Evolutionary conservation across 2,329 filamentous ascomycete genomes (phyloP).

Genomic region (Aspergillus neotritici): DNA sequence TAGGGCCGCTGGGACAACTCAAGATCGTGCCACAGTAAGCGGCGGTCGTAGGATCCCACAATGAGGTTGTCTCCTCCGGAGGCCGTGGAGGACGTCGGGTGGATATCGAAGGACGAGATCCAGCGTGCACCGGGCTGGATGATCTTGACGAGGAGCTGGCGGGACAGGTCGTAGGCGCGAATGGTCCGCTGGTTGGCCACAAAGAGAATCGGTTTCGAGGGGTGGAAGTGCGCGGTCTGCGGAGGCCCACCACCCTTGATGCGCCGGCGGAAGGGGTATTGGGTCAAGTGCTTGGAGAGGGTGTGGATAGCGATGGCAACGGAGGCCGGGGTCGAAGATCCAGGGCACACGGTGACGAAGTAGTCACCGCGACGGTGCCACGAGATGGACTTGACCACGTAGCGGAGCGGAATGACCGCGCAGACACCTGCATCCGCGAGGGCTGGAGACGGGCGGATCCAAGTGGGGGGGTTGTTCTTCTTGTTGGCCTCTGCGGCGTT

Average conservation of each 20-base stretch:
- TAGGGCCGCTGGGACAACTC: constrained; percentile 86
- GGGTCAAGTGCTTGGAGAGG: constrained; percentile 86
- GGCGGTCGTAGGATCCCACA: constrained; percentile 88
- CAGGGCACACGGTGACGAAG: constrained; percentile 82
- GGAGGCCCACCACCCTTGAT: constrained; percentile 67
- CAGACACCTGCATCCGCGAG: constrained; percentile 72
- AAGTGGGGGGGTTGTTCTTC: constrained; percentile 73
- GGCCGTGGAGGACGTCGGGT: constrained; percentile 83
- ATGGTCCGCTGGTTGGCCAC: constrained; percentile 92
- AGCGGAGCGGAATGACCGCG: constrained; percentile 71
- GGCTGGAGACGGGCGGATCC: constrained; percentile 69
- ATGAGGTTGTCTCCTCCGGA: constrained; percentile 89
- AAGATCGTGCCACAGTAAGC: constrained; percentile 93
- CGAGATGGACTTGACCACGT: constrained; percentile 76
- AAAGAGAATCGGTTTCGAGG: constrained; percentile 86
- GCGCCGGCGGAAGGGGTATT: constrained; percentile 78
- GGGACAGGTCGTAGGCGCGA: constrained; percentile 86
- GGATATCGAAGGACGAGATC: constrained; percentile 92
- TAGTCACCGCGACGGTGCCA: constrained; percentile 96
- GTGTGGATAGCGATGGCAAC: constrained; percentile 87
- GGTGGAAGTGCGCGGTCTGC: constrained; percentile 91
- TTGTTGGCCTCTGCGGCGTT: constrained; percentile 49
- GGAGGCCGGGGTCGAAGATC: constrained; percentile 43
- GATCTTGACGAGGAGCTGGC: constrained; percentile 86
- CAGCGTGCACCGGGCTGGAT: constrained; percentile 88